Evolutionary conservation across 148 eudicot species (phyloP).

Genomic region (Mesembryanthemum crystallinum): DNA sequence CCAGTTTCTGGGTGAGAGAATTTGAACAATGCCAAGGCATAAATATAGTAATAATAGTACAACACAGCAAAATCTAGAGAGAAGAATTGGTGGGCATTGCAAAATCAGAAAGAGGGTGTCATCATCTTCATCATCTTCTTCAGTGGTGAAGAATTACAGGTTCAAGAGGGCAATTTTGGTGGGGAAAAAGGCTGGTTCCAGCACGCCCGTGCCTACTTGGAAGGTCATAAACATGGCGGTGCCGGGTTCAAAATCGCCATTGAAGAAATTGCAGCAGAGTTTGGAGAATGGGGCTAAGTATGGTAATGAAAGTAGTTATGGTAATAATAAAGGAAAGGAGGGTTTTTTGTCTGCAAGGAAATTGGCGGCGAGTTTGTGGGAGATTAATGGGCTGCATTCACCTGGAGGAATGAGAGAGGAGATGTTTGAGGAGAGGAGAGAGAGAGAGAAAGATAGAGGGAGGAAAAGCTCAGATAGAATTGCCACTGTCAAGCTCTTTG

Average conservation of each 20-base stretch:
- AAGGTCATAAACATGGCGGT: slow-evolving; percentile 34
- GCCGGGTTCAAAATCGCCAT: slow-evolving; percentile 44
- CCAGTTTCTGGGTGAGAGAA: neutral
- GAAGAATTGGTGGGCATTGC: slow-evolving; percentile 39
- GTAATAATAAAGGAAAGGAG: slow-evolving; percentile 43
- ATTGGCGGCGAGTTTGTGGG: slow-evolving; percentile 79
- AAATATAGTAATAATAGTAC: neutral
- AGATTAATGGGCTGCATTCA: slow-evolving; percentile 53
- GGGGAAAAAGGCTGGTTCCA: slow-evolving; percentile 46
- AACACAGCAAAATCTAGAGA: slow-evolving; percentile 15
- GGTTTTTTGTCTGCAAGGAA: slow-evolving; percentile 56
- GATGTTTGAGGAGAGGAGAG: slow-evolving; percentile 24
- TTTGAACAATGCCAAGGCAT: slow-evolving; percentile 37
- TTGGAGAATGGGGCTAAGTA: slow-evolving; percentile 28
- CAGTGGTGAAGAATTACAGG: slow-evolving; percentile 44
- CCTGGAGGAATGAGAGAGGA: slow-evolving; percentile 27
- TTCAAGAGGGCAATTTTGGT: slow-evolving; percentile 61
- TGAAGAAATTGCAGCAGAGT: slow-evolving; percentile 28
- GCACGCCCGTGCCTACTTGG: slow-evolving; percentile 63
- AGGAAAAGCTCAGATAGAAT: slow-evolving; percentile 22
- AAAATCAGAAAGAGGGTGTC: slow-evolving; percentile 65
- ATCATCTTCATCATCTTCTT: slow-evolving; percentile 58
- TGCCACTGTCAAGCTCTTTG: slow-evolving; percentile 1
- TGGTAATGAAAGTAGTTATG: slow-evolving; percentile 16
- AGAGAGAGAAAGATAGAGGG: slow-evolving; percentile 10